Conservation (phyloP, 2,329 filamentous ascomycete species). For the Emericellopsis cladophorae region DNA sequence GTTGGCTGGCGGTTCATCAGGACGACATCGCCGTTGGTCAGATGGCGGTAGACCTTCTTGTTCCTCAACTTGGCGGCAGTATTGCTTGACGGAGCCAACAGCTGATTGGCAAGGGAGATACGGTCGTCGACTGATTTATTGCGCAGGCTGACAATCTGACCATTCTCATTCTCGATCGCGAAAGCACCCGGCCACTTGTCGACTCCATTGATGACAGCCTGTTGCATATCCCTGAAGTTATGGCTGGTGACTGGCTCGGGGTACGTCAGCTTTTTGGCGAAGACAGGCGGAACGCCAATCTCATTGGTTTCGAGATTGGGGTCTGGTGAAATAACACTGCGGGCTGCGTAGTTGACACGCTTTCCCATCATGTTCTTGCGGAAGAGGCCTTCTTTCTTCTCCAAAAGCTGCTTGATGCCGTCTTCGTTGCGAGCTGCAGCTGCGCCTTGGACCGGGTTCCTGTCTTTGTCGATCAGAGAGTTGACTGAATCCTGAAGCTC, state of each 20-base stretch:
- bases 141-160: conserved; percentile 76
- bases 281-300: conserved; percentile 96
- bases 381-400: conserved; percentile 98
- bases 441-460: conserved; percentile 68
- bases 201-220: conserved; percentile 88
- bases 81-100: conserved; percentile 72
- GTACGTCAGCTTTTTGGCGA: conserved; percentile 90
- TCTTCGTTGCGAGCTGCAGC: conserved; percentile 73
- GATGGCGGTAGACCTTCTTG: conserved; percentile 93
- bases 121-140: conserved; percentile 84
- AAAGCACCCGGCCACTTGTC: conserved; percentile 90
- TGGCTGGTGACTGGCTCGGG: conserved; percentile 95
- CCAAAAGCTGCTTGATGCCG: conserved; percentile 92
- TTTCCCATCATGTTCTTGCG: conserved; percentile 99
- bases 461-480: conserved; percentile 79
- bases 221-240: conserved; percentile 91
- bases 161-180: conserved; percentile 91
- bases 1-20: conserved; percentile 98
- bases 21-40: conserved; percentile 93
- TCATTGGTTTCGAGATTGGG: conserved; percentile 99
- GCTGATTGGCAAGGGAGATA: conserved; percentile 79
- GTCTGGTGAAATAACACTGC: conserved; percentile 95
- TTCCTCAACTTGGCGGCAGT: conserved; percentile 65
- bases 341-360: conserved; percentile 94
- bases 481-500: conserved; percentile 84